These are phyloP conservation scores for Graphilbum fragrans DNA, from an alignment of 2,329 filamentous ascomycete species.

Conservation along the genomic window DNA sequence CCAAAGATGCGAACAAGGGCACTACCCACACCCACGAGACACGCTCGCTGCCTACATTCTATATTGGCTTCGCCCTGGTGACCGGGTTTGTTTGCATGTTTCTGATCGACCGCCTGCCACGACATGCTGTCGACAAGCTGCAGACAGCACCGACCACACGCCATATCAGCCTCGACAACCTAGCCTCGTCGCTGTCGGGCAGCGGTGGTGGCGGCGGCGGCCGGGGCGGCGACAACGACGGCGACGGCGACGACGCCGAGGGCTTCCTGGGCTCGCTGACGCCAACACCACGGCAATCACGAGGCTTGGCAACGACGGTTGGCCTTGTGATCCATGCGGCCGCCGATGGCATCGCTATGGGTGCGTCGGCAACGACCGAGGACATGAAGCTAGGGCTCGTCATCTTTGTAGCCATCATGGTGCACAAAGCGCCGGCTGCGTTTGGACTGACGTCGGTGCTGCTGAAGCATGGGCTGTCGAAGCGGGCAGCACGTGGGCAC, in stretches of 20 bases:
- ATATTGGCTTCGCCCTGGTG: slow-evolving; percentile 78
- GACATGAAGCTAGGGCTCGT: slow-evolving; percentile 73
- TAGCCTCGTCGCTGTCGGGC: slow-evolving; percentile 29
- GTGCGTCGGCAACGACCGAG: slow-evolving; percentile 68
- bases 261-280: slow-evolving; percentile 47
- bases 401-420: slow-evolving; percentile 92
- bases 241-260: slow-evolving; percentile 20
- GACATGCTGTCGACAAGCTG: slow-evolving; percentile 54
- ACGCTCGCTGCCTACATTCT: slow-evolving; percentile 46
- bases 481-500: slow-evolving; percentile 72
- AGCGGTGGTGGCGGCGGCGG: slow-evolving; percentile 14
- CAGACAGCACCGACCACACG: slow-evolving; percentile 56
- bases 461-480: slow-evolving; percentile 81
- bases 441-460: slow-evolving; percentile 88
- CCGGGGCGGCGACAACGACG: slow-evolving; percentile 2
- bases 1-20: slow-evolving; percentile 14
- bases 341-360: slow-evolving; percentile 90
- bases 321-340: slow-evolving; percentile 94
- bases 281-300: slow-evolving; percentile 44
- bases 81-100: slow-evolving; percentile 95
- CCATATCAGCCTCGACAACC: slow-evolving; percentile 79
- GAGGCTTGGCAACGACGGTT: slow-evolving; percentile 70
- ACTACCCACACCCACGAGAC: slow-evolving; percentile 25
- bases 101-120: slow-evolving; percentile 75
- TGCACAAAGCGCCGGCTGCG: slow-evolving; percentile 91